Conservation (phyloP, 192 early-diverging fungal species). For the Mortierella claussenii region DNA sequence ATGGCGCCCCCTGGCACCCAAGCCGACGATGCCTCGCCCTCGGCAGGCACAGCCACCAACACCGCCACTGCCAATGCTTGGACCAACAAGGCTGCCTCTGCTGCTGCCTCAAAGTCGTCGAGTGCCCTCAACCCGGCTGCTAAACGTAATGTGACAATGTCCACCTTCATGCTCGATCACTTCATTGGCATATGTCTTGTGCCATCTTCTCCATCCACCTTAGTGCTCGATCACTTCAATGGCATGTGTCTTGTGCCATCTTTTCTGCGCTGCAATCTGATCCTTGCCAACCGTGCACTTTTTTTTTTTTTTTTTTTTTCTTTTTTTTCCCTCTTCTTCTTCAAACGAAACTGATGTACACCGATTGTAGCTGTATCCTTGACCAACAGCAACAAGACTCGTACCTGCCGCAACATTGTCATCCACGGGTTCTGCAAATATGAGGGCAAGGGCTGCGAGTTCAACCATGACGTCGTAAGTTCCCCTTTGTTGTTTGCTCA, state of each 20-base stretch:
- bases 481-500: background rate
- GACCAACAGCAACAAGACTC: constrained; percentile 57
- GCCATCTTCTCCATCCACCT: background rate
- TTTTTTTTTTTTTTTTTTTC: constrained; percentile 1
- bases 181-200: background rate
- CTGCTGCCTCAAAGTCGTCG: constrained; percentile 1
- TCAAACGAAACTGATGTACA: background rate
- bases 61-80: constrained; percentile 20
- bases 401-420: constrained; percentile 80
- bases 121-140: constrained; percentile 1
- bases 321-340: background rate
- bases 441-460: constrained; percentile 86
- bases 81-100: constrained; percentile 10
- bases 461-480: constrained; percentile 78
- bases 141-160: constrained; percentile 16
- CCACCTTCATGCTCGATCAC: no score
- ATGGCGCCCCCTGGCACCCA: constrained; percentile 27
- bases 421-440: constrained; percentile 89
- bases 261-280: background rate
- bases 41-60: background rate
- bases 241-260: background rate
- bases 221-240: background rate
- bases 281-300: background rate
- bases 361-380: constrained; percentile 31
- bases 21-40: background rate